Evolutionary conservation across 140 eudicot genomes (phyloP).

Genomic region (Senecio squalidus): DNA sequence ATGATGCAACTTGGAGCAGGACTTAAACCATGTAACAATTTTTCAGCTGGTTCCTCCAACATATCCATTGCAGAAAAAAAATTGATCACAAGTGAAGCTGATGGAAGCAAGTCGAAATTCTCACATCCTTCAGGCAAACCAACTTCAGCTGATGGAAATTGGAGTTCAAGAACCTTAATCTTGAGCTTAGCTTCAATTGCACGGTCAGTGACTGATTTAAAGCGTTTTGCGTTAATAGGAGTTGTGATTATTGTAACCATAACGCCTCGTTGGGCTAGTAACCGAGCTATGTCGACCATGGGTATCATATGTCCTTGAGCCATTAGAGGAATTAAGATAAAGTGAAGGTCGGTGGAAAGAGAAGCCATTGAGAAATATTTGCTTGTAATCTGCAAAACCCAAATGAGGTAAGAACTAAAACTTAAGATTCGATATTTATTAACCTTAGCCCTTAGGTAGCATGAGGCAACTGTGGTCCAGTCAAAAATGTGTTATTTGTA

Average conservation of each 20-base stretch:
- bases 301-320: too few species aligned
- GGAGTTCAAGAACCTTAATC: constrained; percentile 26
- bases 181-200: constrained; percentile 24
- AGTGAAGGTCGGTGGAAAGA: too few species aligned
- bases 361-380: constrained; percentile 9
- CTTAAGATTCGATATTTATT: too few species aligned
- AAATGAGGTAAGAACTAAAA: neutral
- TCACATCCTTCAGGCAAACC: constrained; percentile 51
- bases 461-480: too few species aligned
- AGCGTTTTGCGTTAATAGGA: constrained; percentile 33
- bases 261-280: constrained; percentile 35
- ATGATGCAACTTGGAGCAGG: constrained; percentile 43
- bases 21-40: neutral
- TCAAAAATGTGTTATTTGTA: too few species aligned
- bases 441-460: too few species aligned
- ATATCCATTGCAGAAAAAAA: constrained; percentile 16
- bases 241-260: constrained; percentile 39
- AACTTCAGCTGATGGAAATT: constrained; percentile 26
- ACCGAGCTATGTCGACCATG: constrained; percentile 44
- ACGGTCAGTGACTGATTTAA: constrained; percentile 20
- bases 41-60: constrained; percentile 30
- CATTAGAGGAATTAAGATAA: constrained; percentile 32
- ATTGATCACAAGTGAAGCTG: neutral
- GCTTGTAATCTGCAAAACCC: neutral
- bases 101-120: constrained; percentile 34